Conservation (phyloP, 2,329 filamentous ascomycete species). For the Cladosporium austrohemisphaericum region DNA sequence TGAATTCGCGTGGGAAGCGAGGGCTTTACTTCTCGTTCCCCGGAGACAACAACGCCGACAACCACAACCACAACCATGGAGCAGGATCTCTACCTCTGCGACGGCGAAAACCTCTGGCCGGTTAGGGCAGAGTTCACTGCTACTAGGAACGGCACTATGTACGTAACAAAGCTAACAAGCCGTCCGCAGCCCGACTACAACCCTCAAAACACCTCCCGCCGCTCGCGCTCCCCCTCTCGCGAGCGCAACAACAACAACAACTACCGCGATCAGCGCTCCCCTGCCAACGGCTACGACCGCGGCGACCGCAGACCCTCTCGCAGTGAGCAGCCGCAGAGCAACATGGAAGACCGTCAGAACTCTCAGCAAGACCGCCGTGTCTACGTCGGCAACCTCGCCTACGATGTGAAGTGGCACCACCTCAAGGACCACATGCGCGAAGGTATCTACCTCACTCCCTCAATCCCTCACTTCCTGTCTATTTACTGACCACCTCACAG, state of each 20-base stretch:
- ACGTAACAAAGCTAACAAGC: background rate
- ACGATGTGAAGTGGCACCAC: conserved; percentile 99
- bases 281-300: conserved; percentile 66
- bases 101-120: no score
- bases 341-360: conserved; percentile 76
- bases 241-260: conserved; percentile 39
- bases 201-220: conserved; percentile 2
- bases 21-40: no score
- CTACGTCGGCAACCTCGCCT: conserved; percentile 98
- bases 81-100: no score
- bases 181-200: conserved; percentile 7
- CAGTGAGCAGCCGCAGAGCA: conserved; percentile 48
- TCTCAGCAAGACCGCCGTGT: conserved; percentile 98
- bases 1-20: no score
- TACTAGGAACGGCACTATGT: background rate
- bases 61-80: no score
- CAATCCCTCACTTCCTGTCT: background rate
- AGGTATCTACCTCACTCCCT: conserved; percentile 56
- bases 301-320: conserved; percentile 52
- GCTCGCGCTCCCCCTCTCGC: conserved; percentile 15
- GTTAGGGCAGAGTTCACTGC: no score
- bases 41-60: no score
- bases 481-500: conserved; percentile 47
- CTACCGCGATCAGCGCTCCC: conserved; percentile 53
- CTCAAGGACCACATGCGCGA: conserved; percentile 99